Base-by-base conservation (phyloP, 768 basidiomycete genomes). In the Podaxis sp. region DNA sequence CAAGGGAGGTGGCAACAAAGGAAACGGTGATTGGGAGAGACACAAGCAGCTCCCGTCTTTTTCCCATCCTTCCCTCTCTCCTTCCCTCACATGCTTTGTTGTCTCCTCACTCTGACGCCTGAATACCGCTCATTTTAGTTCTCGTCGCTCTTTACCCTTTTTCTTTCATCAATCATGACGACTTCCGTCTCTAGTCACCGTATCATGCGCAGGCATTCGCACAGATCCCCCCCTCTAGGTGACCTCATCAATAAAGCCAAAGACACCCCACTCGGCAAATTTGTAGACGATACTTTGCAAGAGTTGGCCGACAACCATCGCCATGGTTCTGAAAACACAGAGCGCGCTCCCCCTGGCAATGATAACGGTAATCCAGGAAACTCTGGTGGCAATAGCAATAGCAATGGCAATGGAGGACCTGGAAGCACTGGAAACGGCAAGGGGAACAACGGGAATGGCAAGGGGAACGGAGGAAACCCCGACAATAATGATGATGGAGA, bases 141-240 rank as follows among this genome's bases (percentile, higher is more conserved):
- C 13, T 12, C 36, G 54, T 39, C 54, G 54, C 54, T 56, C 54
- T 40, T 55, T 55, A 39, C 28, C 11, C 53, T 2, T 24, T 56
- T 56, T 40, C 36, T 40, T 54, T n/a, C n/a, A 15, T 51, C 17
- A 30, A 0, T 38, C 36, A 63, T 63, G 61, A 15, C 54, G 24
- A 0, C 38, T 22, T 19, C 55, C 1, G 19, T 28, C 38, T 26
- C 15, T 13, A 19, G 33, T 19, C 55, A 40, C 24, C 26, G 39
- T 17, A 30, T 44, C 24, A n/a, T 53, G 40, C 52, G 26, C 52
- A 62, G 53, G 61, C 61, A 40, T 44, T 44, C 52, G 19, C 46
- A 24, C 44, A 61, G 61, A 22, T 15, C 61, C n/a, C 39, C 39
- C 22, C 4, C n/a, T 56, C n/a, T 39, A 19, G 6, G 9, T 15